Conservation (phyloP, 129 eudicot genomes). For the Pseudognaphalium luteoalbum region DNA sequence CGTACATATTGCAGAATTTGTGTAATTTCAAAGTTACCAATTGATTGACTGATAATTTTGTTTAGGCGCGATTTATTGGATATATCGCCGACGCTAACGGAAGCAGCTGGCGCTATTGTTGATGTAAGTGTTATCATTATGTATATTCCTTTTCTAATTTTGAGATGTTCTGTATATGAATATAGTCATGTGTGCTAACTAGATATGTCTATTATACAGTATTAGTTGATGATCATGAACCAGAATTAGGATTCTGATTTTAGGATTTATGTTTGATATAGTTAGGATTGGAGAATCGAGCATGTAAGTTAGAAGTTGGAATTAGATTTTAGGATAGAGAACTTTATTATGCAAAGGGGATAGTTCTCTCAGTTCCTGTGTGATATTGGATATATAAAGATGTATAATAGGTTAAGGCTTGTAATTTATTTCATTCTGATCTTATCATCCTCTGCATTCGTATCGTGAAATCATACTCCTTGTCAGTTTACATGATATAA, state of each 20-base stretch:
- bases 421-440: constrained; percentile 18
- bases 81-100: constrained; percentile 75
- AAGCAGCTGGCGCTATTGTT: constrained; percentile 91
- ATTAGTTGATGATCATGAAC: not conserved
- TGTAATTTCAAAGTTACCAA: not conserved
- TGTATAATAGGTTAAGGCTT: constrained; percentile 15
- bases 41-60: not conserved
- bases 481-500: not conserved
- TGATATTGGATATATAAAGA: not conserved
- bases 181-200: constrained; percentile 3
- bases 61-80: constrained; percentile 79
- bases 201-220: not conserved
- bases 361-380: too few species aligned
- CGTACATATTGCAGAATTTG: not conserved
- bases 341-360: not conserved
- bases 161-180: not conserved
- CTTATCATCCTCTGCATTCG: not conserved
- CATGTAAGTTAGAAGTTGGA: not conserved
- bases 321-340: not conserved
- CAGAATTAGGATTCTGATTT: not conserved
- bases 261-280: not conserved
- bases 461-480: not conserved
- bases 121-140: constrained; percentile 43
- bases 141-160: not conserved
- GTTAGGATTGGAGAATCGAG: not conserved